These are phyloP conservation scores for Starmerella apicola DNA, from an alignment of 805 yeast genomes.

Conservation along the genomic window DNA sequence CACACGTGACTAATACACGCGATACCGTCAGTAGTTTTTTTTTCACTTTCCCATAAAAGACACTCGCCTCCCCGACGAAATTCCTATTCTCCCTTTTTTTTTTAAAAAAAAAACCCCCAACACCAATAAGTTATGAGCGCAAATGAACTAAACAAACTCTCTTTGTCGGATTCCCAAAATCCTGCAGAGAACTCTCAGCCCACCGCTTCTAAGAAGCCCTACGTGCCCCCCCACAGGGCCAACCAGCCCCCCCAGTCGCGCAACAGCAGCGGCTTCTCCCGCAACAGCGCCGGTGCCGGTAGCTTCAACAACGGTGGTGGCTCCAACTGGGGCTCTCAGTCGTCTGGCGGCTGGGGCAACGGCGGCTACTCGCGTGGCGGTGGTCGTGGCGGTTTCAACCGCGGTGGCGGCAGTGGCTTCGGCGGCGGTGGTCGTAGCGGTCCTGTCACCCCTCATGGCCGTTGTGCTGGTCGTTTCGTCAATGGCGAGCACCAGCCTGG, in stretches of 20 bases:
- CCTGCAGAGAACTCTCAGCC: not conserved
- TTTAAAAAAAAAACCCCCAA: not conserved
- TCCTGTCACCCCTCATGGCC: constrained; percentile 18
- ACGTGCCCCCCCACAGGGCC: constrained; percentile 45
- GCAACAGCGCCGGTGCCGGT: constrained; percentile 20
- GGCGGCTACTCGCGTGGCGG: constrained; percentile 19
- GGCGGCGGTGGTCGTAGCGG: constrained; percentile 36
- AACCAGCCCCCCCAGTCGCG: constrained; percentile 9
- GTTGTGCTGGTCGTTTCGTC: constrained; percentile 52
- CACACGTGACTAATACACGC: too few species aligned
- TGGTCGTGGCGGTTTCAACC: constrained; percentile 25
- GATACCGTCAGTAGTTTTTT: too few species aligned
- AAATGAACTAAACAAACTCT: constrained; percentile 17
- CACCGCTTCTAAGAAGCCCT: constrained; percentile 23
- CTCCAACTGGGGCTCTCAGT: constrained; percentile 15
- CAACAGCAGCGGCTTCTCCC: constrained; percentile 14
- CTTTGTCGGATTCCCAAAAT: constrained; percentile 12
- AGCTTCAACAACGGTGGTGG: constrained; percentile 21
- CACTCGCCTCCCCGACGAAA: too few species aligned
- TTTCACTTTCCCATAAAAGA: too few species aligned
- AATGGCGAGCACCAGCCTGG: constrained; percentile 86
- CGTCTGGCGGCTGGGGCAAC: constrained; percentile 14
- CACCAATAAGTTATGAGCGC: constrained; percentile 15
- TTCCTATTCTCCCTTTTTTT: too few species aligned
- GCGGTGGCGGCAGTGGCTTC: constrained; percentile 25